Conservation (phyloP, 345 rosid species). For the Salix viminalis region DNA sequence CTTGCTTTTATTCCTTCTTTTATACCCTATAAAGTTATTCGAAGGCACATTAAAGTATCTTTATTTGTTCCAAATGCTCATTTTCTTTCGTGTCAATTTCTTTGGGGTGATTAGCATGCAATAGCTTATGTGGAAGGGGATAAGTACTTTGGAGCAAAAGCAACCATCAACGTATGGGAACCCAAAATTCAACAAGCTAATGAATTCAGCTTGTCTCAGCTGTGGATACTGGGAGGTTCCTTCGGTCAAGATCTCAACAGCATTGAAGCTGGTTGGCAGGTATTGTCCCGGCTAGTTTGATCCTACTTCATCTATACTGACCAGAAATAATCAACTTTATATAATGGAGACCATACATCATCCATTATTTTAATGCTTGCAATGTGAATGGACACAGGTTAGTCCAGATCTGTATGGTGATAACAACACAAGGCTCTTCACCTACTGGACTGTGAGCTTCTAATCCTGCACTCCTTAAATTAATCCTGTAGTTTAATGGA, state of each 20-base stretch:
- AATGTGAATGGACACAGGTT: constrained; percentile 47
- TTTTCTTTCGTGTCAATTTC: constrained; percentile 13
- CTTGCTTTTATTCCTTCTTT: not conserved
- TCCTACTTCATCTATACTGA: constrained; percentile 1
- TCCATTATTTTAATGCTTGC: constrained; percentile 1
- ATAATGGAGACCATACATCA: not conserved
- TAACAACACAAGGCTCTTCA: constrained; percentile 97
- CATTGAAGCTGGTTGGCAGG: constrained; percentile 99
- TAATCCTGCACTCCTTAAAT: not conserved
- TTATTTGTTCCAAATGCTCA: constrained; percentile 14
- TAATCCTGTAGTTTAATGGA: not conserved
- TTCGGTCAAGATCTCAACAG: constrained; percentile 98
- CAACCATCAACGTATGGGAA: constrained; percentile 97
- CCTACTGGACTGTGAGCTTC: constrained; percentile 94
- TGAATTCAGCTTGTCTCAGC: constrained; percentile 97
- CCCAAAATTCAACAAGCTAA: constrained; percentile 89
- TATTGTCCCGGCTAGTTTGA: constrained; percentile 11
- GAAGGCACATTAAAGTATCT: not conserved
- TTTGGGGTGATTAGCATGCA: constrained; percentile 63
- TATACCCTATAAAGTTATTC: not conserved
- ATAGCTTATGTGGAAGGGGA: constrained; percentile 94
- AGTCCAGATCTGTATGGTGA: constrained; percentile 99
- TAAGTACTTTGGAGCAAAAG: constrained; percentile 87
- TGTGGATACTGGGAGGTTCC: constrained; percentile 95
- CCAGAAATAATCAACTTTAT: constrained; percentile 12